A percentile compares a stretch with the other conserved stretches of the same genome.
These are phyloP conservation scores for Trypanosoma cruzi DNA, from an alignment of 208 protist genomes.

Conservation along the genomic window DNA sequence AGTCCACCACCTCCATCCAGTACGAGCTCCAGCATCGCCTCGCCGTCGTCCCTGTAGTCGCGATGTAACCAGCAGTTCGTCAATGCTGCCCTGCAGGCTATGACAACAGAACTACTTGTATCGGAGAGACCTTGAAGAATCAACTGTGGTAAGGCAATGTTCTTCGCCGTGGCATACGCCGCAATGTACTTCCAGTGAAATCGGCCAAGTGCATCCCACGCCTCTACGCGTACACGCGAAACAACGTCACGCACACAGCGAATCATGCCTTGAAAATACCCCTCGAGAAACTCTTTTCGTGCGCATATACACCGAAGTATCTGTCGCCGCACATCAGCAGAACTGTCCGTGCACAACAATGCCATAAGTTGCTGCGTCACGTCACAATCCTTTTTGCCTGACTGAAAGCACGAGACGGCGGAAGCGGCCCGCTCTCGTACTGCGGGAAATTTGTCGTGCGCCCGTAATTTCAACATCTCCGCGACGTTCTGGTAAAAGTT, in stretches of 20 bases:
- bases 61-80: constrained; percentile 88
- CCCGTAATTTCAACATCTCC: constrained; percentile 78
- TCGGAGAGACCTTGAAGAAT: constrained; percentile 68
- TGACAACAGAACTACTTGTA: constrained; percentile 60
- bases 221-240: constrained; percentile 75
- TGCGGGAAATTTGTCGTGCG: constrained; percentile 74
- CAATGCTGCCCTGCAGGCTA: constrained; percentile 76
- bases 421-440: constrained; percentile 75
- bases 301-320: constrained; percentile 72
- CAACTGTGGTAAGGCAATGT: constrained; percentile 46
- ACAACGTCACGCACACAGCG: constrained; percentile 77
- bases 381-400: constrained; percentile 82
- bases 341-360: constrained; percentile 76
- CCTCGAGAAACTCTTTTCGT: constrained; percentile 87
- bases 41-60: constrained; percentile 68
- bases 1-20: constrained; percentile 36
- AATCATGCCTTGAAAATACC: constrained; percentile 88
- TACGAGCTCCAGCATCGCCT: constrained; percentile 70
- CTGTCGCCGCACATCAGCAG: constrained; percentile 80
- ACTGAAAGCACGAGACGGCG: constrained; percentile 77
- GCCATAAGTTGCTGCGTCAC: constrained; percentile 88
- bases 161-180: constrained; percentile 71
- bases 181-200: constrained; percentile 88
- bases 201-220: constrained; percentile 84
- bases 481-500: constrained; percentile 82